Percentiles rank a stretch among this genome's conserved stretches.
phyloP scores from a whole-genome alignment of 1,139 yeast species.

The Blastobotrys serpentis region DNA sequence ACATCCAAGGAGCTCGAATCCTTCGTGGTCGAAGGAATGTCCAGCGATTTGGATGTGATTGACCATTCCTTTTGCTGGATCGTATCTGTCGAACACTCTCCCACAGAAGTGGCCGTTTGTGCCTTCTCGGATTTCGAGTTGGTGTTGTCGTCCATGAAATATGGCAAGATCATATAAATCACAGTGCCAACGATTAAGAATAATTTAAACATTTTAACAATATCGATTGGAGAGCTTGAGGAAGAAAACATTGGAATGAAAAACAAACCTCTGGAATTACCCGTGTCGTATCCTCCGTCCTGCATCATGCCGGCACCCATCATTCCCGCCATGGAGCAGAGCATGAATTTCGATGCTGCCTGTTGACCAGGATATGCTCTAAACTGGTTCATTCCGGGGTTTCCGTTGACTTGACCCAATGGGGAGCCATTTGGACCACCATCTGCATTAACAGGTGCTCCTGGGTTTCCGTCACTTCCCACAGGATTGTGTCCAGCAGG shows the following conservation, averaged over 20 bases:
- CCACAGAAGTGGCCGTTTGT: not conserved
- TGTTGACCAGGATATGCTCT: slow-evolving; percentile 13
- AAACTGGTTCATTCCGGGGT: slow-evolving; percentile 1
- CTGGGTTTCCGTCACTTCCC: no score
- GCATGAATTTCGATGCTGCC: slow-evolving; percentile 24
- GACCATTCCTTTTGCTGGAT: slow-evolving; percentile 20
- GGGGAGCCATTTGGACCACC: not conserved
- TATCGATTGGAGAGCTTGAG: slow-evolving; percentile 20
- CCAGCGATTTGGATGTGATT: slow-evolving; percentile 15
- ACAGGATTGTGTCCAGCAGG: not conserved
- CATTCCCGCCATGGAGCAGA: slow-evolving; percentile 43
- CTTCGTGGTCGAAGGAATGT: slow-evolving; percentile 10
- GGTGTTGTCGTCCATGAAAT: slow-evolving; percentile 5
- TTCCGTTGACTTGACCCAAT: no score
- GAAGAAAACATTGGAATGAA: slow-evolving; percentile 33
- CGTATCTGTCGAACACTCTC: slow-evolving; percentile 10
- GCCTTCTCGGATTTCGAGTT: slow-evolving; percentile 12
- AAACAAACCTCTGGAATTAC: slow-evolving; percentile 34
- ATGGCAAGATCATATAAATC: slow-evolving; percentile 29
- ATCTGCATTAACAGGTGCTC: not conserved
- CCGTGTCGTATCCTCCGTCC: slow-evolving; percentile 22
- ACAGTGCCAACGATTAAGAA: slow-evolving; percentile 35
- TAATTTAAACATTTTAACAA: slow-evolving; percentile 28
- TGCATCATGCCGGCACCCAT: slow-evolving; percentile 38
- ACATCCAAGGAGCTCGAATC: slow-evolving; percentile 1